Evolutionary conservation across 495 filamentous ascomycete genomes (phyloP), one percentile per base, ranked within the genome.

Genomic region (Hypoxylon fuscum): DNA sequence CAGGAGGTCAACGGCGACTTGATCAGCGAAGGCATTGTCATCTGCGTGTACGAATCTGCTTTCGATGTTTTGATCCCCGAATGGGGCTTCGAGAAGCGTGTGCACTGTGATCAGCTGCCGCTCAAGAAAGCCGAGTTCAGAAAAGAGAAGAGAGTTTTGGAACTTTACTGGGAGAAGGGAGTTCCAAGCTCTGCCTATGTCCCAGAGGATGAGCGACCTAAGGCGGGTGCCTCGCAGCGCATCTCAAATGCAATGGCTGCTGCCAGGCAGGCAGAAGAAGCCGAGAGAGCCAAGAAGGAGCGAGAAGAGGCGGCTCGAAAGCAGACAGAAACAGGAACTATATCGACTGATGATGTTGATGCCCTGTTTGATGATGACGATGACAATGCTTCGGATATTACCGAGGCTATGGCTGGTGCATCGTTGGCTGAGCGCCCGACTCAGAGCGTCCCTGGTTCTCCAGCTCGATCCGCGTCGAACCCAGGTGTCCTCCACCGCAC

Each of bases 131-230:
- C 95, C 15, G 95, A 98, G 73, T 98, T 92, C 74, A 87, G 96
- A 72, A 98, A 97, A 83, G 91, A 94, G 66, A 88, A 91, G 74
- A 87, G 95, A 54, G 84, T 97, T 23, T 79, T 98, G 45, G 95
- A 98, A 75, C 84, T 98, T 4, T 98, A 97, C 80, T 98, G 95
- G 95, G 95, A 98, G 86, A 98, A 98, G 83, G 95, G 95, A 51
- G 91, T 97, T 21, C 93, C 94, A 20, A 97, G 94, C 18, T 96
- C 93, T 21, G 90, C 93, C 11, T 98, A 97, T 65, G 89, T 98
- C 54, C 96, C 95, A 5, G 95, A 98, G 69, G 95, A 98, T 73
- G 95, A 98, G 75, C 88, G 93, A 40, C 93, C 94, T 31, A 93
- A 93, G 80, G 87, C 90, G 18, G 84, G 81, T 50, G 81, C 84